Conservation (phyloP, 805 yeast species). For the Sugiyamaella qingdaonensis region DNA sequence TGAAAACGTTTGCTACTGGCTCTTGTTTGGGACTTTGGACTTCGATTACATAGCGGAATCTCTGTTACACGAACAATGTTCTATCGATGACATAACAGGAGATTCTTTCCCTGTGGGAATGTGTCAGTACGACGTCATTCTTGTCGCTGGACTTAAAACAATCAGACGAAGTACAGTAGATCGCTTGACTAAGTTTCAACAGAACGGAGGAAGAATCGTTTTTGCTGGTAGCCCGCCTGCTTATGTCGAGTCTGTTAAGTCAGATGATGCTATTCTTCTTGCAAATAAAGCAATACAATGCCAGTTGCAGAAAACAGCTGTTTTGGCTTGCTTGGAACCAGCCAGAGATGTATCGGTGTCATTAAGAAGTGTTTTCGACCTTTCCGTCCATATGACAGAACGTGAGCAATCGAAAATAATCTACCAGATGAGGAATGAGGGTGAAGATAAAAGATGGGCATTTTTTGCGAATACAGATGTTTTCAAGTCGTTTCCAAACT, state of each 20-base stretch:
- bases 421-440: constrained; percentile 1
- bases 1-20: constrained; percentile 1
- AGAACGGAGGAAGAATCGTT: constrained; percentile 2
- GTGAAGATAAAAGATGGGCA: constrained; percentile 1
- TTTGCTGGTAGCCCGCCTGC: constrained; percentile 4
- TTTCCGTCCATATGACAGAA: background rate
- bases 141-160: constrained; percentile 6
- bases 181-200: background rate
- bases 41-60: constrained; percentile 11
- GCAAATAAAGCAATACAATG: background rate
- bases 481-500: background rate
- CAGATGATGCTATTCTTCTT: background rate
- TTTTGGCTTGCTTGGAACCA: background rate
- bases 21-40: constrained; percentile 5
- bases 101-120: constrained; percentile 1
- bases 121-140: constrained; percentile 2
- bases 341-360: background rate
- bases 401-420: background rate
- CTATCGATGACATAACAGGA: background rate
- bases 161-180: constrained; percentile 3
- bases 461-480: constrained; percentile 4
- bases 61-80: background rate
- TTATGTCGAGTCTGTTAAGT: background rate
- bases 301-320: background rate
- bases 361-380: background rate